Base-by-base conservation (phyloP, 805 yeast genomes). In the Suhomyces canberraensis region DNA sequence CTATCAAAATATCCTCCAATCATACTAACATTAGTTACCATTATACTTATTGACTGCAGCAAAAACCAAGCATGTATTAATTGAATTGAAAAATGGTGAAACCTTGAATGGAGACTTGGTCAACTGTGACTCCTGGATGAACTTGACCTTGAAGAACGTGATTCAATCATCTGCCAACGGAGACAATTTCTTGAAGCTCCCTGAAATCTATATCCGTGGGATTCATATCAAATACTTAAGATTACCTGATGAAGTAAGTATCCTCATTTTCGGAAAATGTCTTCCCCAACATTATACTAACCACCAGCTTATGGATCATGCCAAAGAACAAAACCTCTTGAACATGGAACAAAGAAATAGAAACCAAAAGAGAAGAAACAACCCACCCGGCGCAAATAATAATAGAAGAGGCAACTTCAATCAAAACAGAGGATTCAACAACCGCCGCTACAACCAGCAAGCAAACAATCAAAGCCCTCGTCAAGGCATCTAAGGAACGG, bases 121-220 rank as follows among this genome's bases (percentile, higher is more conserved):
- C 38, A 84, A 86, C 54, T 88, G 95, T 50, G 99, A 93, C 59
- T 81, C 87, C 26, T 86, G 95, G 89, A 93, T 93, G 99, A 93
- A 93, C 60, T 70, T 93, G 46, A 85, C 95, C 1, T 70, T 93
- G 36, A 72, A 72, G 22, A 81, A 89, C 45, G 97, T 83, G 11
- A 76, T 80, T 32, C 84, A 81, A 54, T 74, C 81, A 11, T 77
- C 78, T 49, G 67, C 78, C 28, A 54, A 72, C 47, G 91, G 85
- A 25, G 79, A 75, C 45, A 69, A 68, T 36, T 84, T 76, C 57
- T 58, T 73, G 36, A 80, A 81, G 53, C 61, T 84, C 31, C 77
- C 80, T 3, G 95, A 86, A 51, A 74, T 83, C 39, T 90, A 89
- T 56, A 76, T 90, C 26, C 80, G 90, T 56, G 97, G 97, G 29